Evolutionary conservation across 2,329 filamentous ascomycete species (phyloP), one percentile per base, ranked within the genome.

Genomic region (Nothomitra cinnamomea): DNA sequence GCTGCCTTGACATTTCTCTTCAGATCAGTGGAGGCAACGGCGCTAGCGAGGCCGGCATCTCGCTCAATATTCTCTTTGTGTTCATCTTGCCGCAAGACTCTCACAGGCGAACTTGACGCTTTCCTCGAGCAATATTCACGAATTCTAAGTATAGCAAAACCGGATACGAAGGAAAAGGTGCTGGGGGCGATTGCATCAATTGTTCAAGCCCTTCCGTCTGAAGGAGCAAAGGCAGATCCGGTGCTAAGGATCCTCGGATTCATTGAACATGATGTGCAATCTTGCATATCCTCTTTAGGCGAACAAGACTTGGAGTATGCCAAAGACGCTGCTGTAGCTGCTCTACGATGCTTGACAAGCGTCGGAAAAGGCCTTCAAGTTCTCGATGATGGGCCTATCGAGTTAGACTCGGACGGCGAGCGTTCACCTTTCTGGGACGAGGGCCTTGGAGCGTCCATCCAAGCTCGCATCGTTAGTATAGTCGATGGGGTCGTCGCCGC

Each of bases 1-100:
- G 71, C 79, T 42, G 83, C 83, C 1, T 70, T 94, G 22, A 84
- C 82, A 50, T 79, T 90, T 45, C 73, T 92, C 0, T 89, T 94
- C 62, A 75, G 73, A 32, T 80, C 83, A 5, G 71, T 90, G 2
- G 73, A 76, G 17, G 79, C 83, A 32, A 68, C 75, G 1, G 68
- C 74, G 2, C 71, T 89, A 45, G 79, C 81, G 7, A 71, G 74
- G n/a, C 74, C 78, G 50, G 83, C 86, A 2, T 85, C 86, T 1
- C 83, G 80, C 61, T 84, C 85, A 0, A 89, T 94, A 36, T 72
- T 77, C 32, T 78, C 77, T 4, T 74, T 92, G 1, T 90, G 85
- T 62, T 86, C 80, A 0, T 84, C 85, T 28, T 92, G 86, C 58
- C 77, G 86, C 38, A 72, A 71, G 24, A 76, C 80, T 52, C 69